Evolutionary conservation across 345 rosid genomes (phyloP), one percentile per base, ranked within the genome.

Genomic region (Noccaea caerulescens): DNA sequence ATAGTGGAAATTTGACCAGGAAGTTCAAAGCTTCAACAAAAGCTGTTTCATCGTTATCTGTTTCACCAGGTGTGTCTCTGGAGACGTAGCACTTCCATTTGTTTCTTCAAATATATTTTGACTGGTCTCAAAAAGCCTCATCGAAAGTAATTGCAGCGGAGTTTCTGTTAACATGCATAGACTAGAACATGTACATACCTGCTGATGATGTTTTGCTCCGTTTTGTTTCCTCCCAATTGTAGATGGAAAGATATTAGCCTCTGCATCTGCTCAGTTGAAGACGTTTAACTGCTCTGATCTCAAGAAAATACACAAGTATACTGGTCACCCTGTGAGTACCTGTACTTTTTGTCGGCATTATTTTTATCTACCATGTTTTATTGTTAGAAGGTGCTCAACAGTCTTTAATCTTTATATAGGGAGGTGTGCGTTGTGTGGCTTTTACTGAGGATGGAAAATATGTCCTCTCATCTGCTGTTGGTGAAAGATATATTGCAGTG

Each of bases 241-340:
- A 88, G 95, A 91, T 83, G 99, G 96, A 71, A 87, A 80, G 78
- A 75, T 57, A 25, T 71, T 91, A 73, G 95, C 89, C 51, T 84
- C 95, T 57, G 97, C 99, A 25, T 86, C 96, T 72, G 85, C 88
- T 27, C 93, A 91, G 71, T 63, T 94, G 80, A 94, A 81, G 80
- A 80, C 83, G 61, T 84, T 85, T 71, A 80, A 78, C 77, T 89
- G 92, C 79, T 72, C 86, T 9, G 81, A 88, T 77, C 91, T 80
- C 78, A 85, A 86, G 72, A 93, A 89, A 77, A 80, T 84, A 39
- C 96, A 91, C 78, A 91, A 91, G 79, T 93, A 91, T 79, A 75
- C 91, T 65, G 98, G 97, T 68, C 98, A 91, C 76, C 96, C 98
- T 44, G 96, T 89, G 86, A 87, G 96, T 85, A 34, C 45, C 38